Conservation (phyloP, 441 rosid species). For the Adansonia rubrostipa region DNA sequence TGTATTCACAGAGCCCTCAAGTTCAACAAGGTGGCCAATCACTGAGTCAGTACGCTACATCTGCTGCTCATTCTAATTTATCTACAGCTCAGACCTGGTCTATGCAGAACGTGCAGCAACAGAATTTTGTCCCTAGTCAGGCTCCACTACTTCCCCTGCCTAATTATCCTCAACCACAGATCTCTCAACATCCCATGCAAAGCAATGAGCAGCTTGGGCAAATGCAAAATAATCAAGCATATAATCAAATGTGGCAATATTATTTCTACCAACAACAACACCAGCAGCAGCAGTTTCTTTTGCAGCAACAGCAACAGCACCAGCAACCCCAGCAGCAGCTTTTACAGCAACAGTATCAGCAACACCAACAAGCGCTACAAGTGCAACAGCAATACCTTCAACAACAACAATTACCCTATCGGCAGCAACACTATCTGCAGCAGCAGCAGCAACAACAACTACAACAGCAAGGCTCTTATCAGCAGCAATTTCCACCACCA, state of each 20-base stretch:
- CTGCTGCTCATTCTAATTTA: slow-evolving; percentile 36
- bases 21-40: slow-evolving; percentile 42
- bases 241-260: slow-evolving; percentile 82
- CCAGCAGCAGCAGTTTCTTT: slow-evolving; percentile 63
- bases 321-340: slow-evolving; percentile 43
- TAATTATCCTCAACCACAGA: slow-evolving; percentile 52
- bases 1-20: slow-evolving; percentile 36
- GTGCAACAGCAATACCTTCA: slow-evolving; percentile 44
- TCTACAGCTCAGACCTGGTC: slow-evolving; percentile 41
- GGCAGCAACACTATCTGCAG: slow-evolving; percentile 39
- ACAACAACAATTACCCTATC: slow-evolving; percentile 34
- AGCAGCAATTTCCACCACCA: slow-evolving; percentile 31
- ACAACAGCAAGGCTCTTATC: slow-evolving; percentile 34
- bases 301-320: slow-evolving; percentile 43
- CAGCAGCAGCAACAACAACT: slow-evolving; percentile 32
- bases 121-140: slow-evolving; percentile 39
- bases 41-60: slow-evolving; percentile 38
- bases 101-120: slow-evolving; percentile 46
- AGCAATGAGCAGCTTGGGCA: slow-evolving; percentile 49
- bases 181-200: slow-evolving; percentile 49
- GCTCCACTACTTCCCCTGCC: slow-evolving; percentile 42
- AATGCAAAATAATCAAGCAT: slow-evolving; percentile 55
- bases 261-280: slow-evolving; percentile 60
- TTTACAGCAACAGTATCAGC: slow-evolving; percentile 41
- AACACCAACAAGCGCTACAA: slow-evolving; percentile 36